These are phyloP conservation scores for Bryum argenteum DNA, from an alignment of 225 moss, liverwort and hornwort genomes.

Conservation along the genomic window DNA sequence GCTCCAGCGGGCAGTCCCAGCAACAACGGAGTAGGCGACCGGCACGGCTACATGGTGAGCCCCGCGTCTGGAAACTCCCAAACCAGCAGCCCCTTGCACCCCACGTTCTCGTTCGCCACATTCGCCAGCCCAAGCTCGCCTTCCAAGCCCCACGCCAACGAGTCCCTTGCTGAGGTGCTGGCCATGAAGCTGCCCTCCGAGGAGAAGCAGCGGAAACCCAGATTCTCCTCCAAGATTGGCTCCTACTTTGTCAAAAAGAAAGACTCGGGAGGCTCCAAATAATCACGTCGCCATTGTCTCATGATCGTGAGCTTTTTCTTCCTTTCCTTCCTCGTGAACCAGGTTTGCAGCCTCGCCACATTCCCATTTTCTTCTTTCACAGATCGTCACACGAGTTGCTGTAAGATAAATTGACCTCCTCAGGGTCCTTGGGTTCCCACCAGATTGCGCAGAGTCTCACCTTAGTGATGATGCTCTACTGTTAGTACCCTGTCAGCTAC, in stretches of 20 bases:
- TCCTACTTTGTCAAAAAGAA: constrained; percentile 58
- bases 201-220: constrained; percentile 55
- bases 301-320: constrained; percentile 2
- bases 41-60: constrained; percentile 51
- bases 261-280: constrained; percentile 42
- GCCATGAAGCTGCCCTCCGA: constrained; percentile 40
- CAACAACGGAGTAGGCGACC: constrained; percentile 35
- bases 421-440: constrained; percentile 18
- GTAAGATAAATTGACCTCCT: constrained; percentile 40
- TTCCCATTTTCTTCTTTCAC: neutral
- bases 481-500: constrained; percentile 5
- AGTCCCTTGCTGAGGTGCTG: constrained; percentile 45
- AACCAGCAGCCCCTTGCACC: constrained; percentile 55
- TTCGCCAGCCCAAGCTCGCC: constrained; percentile 46
- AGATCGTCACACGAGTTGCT: constrained; percentile 3
- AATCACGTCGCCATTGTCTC: neutral
- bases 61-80: constrained; percentile 56
- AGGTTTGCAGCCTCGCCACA: constrained; percentile 15
- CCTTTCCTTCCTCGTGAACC: neutral
- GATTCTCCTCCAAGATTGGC: constrained; percentile 57
- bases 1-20: constrained; percentile 47
- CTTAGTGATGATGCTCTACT: constrained; percentile 14
- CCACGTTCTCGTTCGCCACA: constrained; percentile 42
- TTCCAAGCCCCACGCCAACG: constrained; percentile 35
- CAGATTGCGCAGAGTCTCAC: neutral